These are phyloP conservation scores for Takakia lepidozioides DNA, from an alignment of 225 moss, liverwort and hornwort species.

Conservation along the genomic window DNA sequence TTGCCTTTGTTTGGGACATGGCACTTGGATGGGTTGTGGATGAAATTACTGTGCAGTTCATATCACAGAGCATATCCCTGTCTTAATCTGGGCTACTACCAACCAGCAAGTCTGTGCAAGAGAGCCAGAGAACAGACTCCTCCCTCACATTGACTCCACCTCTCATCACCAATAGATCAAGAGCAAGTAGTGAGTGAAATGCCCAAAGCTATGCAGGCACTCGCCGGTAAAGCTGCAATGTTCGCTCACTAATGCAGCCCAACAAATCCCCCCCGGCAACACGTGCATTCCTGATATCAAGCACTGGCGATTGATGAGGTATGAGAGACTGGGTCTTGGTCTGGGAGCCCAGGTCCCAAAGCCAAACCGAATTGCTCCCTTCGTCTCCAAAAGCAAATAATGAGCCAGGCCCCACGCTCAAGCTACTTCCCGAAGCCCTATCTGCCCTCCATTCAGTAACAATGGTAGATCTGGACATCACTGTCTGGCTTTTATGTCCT, in stretches of 20 bases:
- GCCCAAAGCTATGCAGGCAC: conserved; percentile 2
- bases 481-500: conserved; percentile 59
- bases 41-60: too few relatives aligned
- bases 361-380: conserved; percentile 61
- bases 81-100: too few relatives aligned
- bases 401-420: conserved; percentile 22
- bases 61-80: too few relatives aligned
- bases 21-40: too few relatives aligned
- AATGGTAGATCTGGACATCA: conserved; percentile 63
- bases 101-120: too few relatives aligned
- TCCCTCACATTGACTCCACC: too few relatives aligned
- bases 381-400: conserved; percentile 84
- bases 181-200: too few relatives aligned
- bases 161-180: too few relatives aligned
- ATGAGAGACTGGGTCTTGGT: conserved; percentile 33
- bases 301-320: conserved; percentile 59
- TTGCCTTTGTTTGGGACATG: too few relatives aligned
- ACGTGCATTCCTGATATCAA: conserved; percentile 55
- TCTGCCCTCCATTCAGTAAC: conserved; percentile 32
- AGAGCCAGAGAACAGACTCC: too few relatives aligned
- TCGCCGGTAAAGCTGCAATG: conserved; percentile 58
- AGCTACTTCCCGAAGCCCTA: conserved; percentile 1
- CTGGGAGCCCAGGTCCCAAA: conserved; percentile 57
- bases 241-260: conserved; percentile 69
- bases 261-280: conserved; percentile 46